Percentiles rank a stretch among this genome's conserved stretches.
phyloP scores from a whole-genome alignment of 2,329 filamentous ascomycete species.

The Alternaria brassicae region DNA sequence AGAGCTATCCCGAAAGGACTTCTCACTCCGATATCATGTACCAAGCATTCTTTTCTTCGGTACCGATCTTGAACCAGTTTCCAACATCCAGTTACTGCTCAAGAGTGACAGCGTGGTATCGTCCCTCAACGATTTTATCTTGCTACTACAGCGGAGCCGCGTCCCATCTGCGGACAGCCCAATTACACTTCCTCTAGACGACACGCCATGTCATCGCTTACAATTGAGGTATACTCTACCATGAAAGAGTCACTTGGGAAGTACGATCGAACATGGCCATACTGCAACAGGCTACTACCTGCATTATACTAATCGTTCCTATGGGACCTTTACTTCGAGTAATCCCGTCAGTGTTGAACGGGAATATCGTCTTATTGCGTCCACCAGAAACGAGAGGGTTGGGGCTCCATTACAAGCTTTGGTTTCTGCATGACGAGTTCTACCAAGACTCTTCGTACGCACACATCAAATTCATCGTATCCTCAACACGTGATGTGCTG shows the following conservation, averaged over 20 bases:
- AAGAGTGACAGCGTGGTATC: not conserved
- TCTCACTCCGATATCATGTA: not conserved
- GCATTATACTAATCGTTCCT: not conserved
- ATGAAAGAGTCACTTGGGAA: not conserved
- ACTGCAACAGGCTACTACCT: not conserved
- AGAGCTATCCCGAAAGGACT: not conserved
- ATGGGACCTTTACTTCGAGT: not conserved
- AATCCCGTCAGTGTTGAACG: conserved; percentile 1
- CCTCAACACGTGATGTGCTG: not conserved
- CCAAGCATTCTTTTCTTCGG: not conserved
- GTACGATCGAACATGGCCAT: not conserved
- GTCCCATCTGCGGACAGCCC: not conserved
- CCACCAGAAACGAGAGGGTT: not conserved
- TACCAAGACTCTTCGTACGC: not conserved
- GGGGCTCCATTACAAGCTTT: not conserved
- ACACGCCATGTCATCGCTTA: not conserved
- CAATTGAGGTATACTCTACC: not conserved
- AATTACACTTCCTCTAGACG: not conserved
- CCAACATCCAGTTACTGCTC: not conserved
- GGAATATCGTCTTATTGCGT: not conserved
- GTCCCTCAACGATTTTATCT: not conserved
- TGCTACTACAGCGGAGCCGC: not conserved
- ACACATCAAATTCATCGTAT: not conserved
- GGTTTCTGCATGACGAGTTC: not conserved
- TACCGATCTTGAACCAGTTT: not conserved